Base-by-base conservation (phyloP, 1,284 basidiomycete species). In the Anthracocystis setariae region DNA sequence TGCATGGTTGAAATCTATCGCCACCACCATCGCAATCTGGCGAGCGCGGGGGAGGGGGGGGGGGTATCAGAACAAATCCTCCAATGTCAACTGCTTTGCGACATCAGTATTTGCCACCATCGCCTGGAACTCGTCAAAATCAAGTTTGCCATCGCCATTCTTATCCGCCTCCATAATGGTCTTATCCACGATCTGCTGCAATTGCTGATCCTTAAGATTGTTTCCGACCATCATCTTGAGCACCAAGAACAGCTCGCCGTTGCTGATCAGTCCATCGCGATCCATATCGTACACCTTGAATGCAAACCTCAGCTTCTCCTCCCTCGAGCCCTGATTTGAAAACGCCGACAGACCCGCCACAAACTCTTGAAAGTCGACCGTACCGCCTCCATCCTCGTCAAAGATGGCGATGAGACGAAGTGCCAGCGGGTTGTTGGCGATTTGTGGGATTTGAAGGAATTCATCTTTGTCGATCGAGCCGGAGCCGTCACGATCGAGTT, bases 141-240 rank as follows among this genome's bases (percentile, higher is more conserved):
- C 92, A 66, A 99, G 87, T 84, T 95, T 98, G 32, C 95, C 95
- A 83, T 98, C 96, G 9, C 87, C 93, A 81, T 99, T 93, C 83
- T 93, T 92, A 83, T 99, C 95, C 17, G 94, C 95, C 85, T 98
- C 95, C 93, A 98, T 95, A 83, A 99, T 98, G 17, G 95, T 98
- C 87, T 99, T 99, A 85, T 99, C 96, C 10, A 98, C 96, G 73
- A 99, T 99, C 84, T 98, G 95, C 84, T 99, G 96, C 72, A 98
- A 85, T 86, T 98, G 96, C 83, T 96, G 92, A 84, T 99, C 96
- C 91, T 98, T 98, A 79, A 98, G 86, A 84, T 98, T 98, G 84
- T 92, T 98, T 33, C 95, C 95, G 43, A 98, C 96, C 95, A 99
- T 99, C 93, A 98, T 98, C 87, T 98, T 99, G 33, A 99, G 86